Evolutionary conservation across 176 grass and related monocot species (phyloP).

Genomic region (Typha latifolia): DNA sequence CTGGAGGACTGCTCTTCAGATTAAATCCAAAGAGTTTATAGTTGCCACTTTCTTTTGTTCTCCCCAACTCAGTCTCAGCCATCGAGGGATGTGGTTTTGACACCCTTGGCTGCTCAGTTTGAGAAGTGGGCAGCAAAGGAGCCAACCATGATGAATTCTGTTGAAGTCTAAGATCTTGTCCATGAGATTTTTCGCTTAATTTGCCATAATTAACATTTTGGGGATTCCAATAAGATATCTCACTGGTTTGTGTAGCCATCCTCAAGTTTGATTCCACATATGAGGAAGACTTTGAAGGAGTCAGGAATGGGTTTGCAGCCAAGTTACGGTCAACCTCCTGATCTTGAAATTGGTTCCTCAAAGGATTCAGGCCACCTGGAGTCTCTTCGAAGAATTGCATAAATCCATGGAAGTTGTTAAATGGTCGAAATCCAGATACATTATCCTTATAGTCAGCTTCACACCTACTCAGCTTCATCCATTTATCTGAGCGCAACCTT

Average conservation of each 20-base stretch:
- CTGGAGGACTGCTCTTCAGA: constrained; percentile 37
- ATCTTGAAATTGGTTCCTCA: constrained; percentile 39
- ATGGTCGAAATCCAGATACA: constrained; percentile 19
- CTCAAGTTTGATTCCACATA: constrained; percentile 40
- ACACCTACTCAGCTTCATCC: constrained; percentile 47
- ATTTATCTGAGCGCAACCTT: constrained; percentile 32
- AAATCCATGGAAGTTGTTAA: constrained; percentile 32
- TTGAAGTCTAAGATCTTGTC: constrained; percentile 34
- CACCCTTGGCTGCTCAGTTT: constrained; percentile 33
- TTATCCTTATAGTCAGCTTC: constrained; percentile 45
- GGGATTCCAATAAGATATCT: constrained; percentile 27
- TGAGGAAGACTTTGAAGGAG: constrained; percentile 27
- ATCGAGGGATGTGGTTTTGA: constrained; percentile 43
- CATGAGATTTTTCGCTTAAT: constrained; percentile 20
- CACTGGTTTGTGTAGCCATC: constrained; percentile 16
- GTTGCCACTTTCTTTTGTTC: constrained; percentile 50
- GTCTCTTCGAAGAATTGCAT: constrained; percentile 48
- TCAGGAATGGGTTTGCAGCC: constrained; percentile 27
- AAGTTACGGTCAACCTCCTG: constrained; percentile 32
- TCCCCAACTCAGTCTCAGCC: constrained; percentile 52
- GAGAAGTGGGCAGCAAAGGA: constrained; percentile 21
- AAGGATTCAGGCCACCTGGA: constrained; percentile 20
- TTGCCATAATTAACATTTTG: constrained; percentile 32
- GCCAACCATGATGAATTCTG: constrained; percentile 48
- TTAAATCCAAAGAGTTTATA: constrained; percentile 90